Percentiles rank a stretch among this genome's conserved stretches.
Evolutionary conservation across 2,329 filamentous ascomycete genomes (phyloP).

Genomic region (Bipolaris zeicola): DNA sequence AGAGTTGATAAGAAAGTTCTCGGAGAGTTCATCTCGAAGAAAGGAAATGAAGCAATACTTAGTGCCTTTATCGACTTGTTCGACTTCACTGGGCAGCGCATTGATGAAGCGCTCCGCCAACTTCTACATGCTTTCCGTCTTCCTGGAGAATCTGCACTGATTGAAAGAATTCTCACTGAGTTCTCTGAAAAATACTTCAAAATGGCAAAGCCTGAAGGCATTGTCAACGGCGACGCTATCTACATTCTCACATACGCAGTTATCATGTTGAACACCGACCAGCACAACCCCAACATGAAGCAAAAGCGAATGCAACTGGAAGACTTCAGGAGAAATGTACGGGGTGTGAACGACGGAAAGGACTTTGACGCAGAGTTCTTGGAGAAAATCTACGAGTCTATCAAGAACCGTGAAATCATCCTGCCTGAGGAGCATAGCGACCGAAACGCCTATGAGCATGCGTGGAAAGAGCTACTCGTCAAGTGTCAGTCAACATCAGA

Average conservation of each 20-base stretch:
- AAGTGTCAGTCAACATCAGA: conserved; percentile 80
- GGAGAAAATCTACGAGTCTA: conserved; percentile 85
- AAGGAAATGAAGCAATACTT: conserved; percentile 82
- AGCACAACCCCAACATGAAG: conserved; percentile 91
- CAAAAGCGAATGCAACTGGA: conserved; percentile 81
- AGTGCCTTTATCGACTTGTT: conserved; percentile 85
- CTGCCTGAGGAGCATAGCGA: conserved; percentile 97
- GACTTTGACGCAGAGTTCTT: conserved; percentile 87
- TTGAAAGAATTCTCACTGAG: conserved; percentile 85
- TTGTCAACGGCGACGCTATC: conserved; percentile 84
- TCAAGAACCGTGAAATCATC: conserved; percentile 93
- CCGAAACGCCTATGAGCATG: conserved; percentile 93
- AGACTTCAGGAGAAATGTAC: conserved; percentile 86
- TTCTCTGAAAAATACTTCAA: conserved; percentile 87
- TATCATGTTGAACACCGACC: conserved; percentile 96
- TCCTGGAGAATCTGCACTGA: conserved; percentile 89
- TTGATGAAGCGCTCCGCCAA: conserved; percentile 86
- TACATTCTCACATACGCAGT: conserved; percentile 94
- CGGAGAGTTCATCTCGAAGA: conserved; percentile 92
- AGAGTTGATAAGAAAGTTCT: conserved; percentile 88
- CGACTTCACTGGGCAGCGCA: conserved; percentile 82
- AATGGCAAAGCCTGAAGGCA: conserved; percentile 70
- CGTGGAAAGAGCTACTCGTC: conserved; percentile 90
- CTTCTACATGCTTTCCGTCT: conserved; percentile 92
- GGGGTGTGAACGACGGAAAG: conserved; percentile 83